Evolutionary conservation across 2,329 filamentous ascomycete genomes (phyloP), one percentile per base, ranked within the genome.

Genomic region (Penicillium sp.): DNA sequence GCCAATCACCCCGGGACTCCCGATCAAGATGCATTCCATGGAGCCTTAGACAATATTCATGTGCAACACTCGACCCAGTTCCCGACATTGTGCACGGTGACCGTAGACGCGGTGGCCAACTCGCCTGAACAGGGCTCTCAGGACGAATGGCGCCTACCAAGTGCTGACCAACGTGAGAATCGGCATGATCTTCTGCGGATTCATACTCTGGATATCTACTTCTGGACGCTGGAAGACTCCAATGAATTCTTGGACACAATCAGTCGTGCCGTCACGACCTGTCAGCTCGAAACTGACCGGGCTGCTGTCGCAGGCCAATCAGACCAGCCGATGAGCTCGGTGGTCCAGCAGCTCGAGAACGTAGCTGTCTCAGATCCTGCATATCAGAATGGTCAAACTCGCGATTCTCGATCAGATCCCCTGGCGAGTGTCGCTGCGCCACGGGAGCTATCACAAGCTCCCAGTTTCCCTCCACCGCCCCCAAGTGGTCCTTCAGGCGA

Each of bases 11-110:
- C 77, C 7, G 77, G 78, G 16, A 79, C 75, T 7, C 65, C 72
- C 12, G 71, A 76, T n/a, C 78, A 82, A 54, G 78, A 82, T 67
- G 77, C 77, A 31, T 80, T 82, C 56, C 70, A 71, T 50, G 79
- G 78, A 45, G 71, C 67, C 35, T 56, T 82, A 44, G 71, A 74
- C 44, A 63, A 64, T 12, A 67, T 73, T 31, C 70, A 70, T 47
- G 58, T 81, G 12, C 66, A 68, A 22, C 76, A 79, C 54, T 75
- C 74, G 4, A 68, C 74, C 56, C 73, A 73, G 45, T 80, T 82
- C 47, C 76, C 77, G 3, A 77, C 72, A 23, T 64, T 77, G 2
- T 72, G 76, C 54, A 79, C 76, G 2, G 52, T 82, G 45, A 72
- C 69, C 0, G 69, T 80, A 25, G 72, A 79, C 41, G 62, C 61